A percentile compares a stretch with the other conserved stretches of the same genome.
These are phyloP conservation scores for Hypericum androsaemum DNA, from an alignment of 345 rosid species.

Conservation along the genomic window DNA sequence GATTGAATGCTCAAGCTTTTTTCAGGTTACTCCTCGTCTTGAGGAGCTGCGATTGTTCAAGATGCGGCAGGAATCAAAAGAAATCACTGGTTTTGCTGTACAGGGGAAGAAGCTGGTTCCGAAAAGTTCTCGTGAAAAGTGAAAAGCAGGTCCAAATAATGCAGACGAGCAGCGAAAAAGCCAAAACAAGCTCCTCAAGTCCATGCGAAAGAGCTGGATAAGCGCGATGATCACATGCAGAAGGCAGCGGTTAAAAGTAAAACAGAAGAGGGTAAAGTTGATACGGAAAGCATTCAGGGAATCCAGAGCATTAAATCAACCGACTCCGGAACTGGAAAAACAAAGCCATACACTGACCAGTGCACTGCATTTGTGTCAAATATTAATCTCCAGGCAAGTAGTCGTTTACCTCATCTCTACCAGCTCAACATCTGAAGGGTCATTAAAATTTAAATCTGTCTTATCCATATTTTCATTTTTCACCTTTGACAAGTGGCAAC, in stretches of 20 bases:
- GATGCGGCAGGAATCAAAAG: slow-evolving; percentile 48
- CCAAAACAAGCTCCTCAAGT: slow-evolving; percentile 38
- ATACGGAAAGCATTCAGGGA: slow-evolving; percentile 27
- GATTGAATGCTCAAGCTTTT: slow-evolving; percentile 1
- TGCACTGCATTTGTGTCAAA: slow-evolving; percentile 84
- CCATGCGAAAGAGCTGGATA: slow-evolving; percentile 25
- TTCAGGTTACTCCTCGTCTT: slow-evolving; percentile 70
- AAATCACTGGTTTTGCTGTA: slow-evolving; percentile 23
- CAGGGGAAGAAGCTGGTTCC: slow-evolving; percentile 31
- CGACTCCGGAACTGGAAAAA: slow-evolving; percentile 29
- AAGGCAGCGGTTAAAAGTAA: slow-evolving; percentile 28
- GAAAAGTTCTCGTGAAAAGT: slow-evolving; percentile 50
- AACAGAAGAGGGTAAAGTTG: slow-evolving; percentile 18
- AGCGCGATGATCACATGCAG: slow-evolving; percentile 22
- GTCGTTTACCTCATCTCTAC: slow-evolving; percentile 1
- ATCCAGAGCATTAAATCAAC: slow-evolving; percentile 24
- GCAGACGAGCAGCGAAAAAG: slow-evolving; percentile 56
- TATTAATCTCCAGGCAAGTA: slow-evolving; percentile 49
- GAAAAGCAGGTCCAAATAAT: slow-evolving; percentile 39
- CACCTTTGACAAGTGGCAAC: background rate
- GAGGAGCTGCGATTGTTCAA: slow-evolving; percentile 61
- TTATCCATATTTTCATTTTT: background rate
- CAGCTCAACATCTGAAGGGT: background rate
- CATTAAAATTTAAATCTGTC: too few species aligned
- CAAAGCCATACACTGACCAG: slow-evolving; percentile 52